A percentile compares a stretch with the other conserved stretches of the same genome.
These are phyloP conservation scores for Aspergillus cavernicola DNA, from an alignment of 495 filamentous ascomycete genomes.

Conservation along the genomic window DNA sequence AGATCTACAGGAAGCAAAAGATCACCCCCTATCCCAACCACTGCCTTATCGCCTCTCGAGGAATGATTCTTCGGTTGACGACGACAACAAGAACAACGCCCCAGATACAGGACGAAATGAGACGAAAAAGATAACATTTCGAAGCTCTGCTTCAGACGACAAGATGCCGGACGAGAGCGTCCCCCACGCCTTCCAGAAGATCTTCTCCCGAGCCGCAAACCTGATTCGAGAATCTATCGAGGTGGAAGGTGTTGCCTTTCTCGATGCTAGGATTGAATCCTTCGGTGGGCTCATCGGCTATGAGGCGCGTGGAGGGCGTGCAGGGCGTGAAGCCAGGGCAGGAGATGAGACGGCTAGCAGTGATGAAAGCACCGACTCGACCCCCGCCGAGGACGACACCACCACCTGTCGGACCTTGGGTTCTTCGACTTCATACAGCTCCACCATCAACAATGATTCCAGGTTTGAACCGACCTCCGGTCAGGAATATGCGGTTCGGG, in stretches of 20 bases:
- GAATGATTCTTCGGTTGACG: background rate
- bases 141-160: constrained; percentile 9
- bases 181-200: constrained; percentile 2
- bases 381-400: background rate
- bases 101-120: too few relatives aligned
- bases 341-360: constrained; percentile 9
- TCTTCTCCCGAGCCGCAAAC: constrained; percentile 38
- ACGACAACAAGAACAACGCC: background rate
- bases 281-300: constrained; percentile 17
- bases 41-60: background rate
- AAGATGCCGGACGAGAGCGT: constrained; percentile 9
- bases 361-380: constrained; percentile 19
- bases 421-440: constrained; percentile 16
- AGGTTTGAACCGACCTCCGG: constrained; percentile 22
- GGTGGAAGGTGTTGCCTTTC: constrained; percentile 49
- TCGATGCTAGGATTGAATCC: constrained; percentile 38
- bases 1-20: constrained; percentile 12
- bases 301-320: background rate
- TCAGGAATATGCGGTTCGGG: constrained; percentile 25
- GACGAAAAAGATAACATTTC: too few relatives aligned
- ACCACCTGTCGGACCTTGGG: constrained; percentile 15
- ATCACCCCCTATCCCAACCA: background rate
- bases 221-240: constrained; percentile 50
- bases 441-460: constrained; percentile 20
- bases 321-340: background rate